Percentiles rank a stretch among this genome's conserved stretches.
phyloP scores from a whole-genome alignment of 345 rosid genomes.

The Citrus sp. region DNA sequence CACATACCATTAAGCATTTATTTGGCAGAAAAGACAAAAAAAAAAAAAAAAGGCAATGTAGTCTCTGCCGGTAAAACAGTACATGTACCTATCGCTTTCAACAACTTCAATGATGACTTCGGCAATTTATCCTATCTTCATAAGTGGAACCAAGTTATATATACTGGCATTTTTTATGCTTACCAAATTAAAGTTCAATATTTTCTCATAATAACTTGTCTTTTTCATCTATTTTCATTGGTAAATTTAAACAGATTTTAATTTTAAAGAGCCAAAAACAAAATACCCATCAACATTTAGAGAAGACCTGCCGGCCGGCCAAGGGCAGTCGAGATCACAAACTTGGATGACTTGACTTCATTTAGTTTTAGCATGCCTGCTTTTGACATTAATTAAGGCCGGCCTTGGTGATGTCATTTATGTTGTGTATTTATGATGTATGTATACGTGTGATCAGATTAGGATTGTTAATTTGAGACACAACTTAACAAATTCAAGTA shows the following conservation, averaged over 20 bases:
- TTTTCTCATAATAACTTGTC: background rate
- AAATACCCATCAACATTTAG: background rate
- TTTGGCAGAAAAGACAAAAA: no score
- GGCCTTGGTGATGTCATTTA: no score
- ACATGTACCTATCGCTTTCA: background rate
- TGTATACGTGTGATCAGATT: no score
- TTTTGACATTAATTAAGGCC: no score
- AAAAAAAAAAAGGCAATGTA: no score
- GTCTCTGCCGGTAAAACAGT: no score
- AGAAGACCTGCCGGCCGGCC: background rate
- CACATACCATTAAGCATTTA: no score
- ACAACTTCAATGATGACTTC: background rate
- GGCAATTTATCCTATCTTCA: background rate
- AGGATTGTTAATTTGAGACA: no score
- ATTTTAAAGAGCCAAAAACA: background rate
- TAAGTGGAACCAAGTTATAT: background rate
- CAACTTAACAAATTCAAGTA: rapidly evolving
- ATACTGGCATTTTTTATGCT: background rate
- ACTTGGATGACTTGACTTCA: background rate
- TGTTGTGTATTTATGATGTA: no score
- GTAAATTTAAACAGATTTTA: no score
- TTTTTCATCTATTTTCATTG: background rate
- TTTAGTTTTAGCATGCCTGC: background rate
- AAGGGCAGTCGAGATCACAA: background rate
- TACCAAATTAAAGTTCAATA: no score